These are phyloP conservation scores for Collybia sp. DNA, from an alignment of 768 basidiomycete species.

Conservation along the genomic window DNA sequence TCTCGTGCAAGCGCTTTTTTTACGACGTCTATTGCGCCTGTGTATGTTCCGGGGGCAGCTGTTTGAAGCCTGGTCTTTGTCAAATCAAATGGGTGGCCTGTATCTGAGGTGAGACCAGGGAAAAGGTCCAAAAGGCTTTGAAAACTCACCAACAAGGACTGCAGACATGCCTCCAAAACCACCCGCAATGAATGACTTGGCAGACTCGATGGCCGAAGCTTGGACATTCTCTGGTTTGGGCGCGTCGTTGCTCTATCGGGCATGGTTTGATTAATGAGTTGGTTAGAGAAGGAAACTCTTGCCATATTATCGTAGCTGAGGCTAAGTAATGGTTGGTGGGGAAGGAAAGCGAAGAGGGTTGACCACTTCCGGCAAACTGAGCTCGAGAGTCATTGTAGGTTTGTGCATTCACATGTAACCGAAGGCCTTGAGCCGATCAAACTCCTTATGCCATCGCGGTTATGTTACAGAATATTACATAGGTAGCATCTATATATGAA, in stretches of 20 bases:
- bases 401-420: neutral
- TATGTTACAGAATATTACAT: neutral
- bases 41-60: slow-evolving; percentile 83
- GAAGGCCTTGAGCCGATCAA: too few species aligned
- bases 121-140: neutral
- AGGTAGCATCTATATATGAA: neutral
- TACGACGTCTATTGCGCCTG: slow-evolving; percentile 90
- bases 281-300: neutral
- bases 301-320: slow-evolving; percentile 7
- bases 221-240: slow-evolving; percentile 28
- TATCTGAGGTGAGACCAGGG: neutral
- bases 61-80: slow-evolving; percentile 97
- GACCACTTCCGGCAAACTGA: neutral
- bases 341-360: too few species aligned
- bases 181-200: slow-evolving; percentile 89
- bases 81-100: slow-evolving; percentile 97
- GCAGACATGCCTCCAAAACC: slow-evolving; percentile 88
- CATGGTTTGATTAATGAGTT: neutral
- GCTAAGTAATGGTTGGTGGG: too few species aligned
- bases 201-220: slow-evolving; percentile 39
- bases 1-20: slow-evolving; percentile 88
- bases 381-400: neutral
- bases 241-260: slow-evolving; percentile 29
- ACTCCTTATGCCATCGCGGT: neutral
- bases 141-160: slow-evolving; percentile 80